Evolutionary conservation across 2,329 filamentous ascomycete species (phyloP), one percentile per base, ranked within the genome.

Genomic region (Arthrobotrys pseudoclavata): DNA sequence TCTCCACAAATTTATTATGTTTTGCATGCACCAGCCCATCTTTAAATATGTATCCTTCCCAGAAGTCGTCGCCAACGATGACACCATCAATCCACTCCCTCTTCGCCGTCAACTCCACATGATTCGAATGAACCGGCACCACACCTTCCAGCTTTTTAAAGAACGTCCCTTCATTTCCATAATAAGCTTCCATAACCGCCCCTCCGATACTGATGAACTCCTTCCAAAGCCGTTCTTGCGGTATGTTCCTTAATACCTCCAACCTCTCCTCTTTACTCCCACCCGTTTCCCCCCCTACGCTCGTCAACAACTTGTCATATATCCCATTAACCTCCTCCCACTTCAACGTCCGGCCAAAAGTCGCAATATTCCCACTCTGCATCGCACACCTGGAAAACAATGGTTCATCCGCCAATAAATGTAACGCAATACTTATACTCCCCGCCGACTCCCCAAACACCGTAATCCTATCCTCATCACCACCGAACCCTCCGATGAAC

Each of bases 21-120:
- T 69, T 64, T 3, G 52, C 53, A 20, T 76, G 31, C 4, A 42
- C 47, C 20, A 76, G 48, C 2, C 61, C 55, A 7, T 79, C 74
- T 9, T 34, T 55, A 18, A 80, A 74, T 12, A 76, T 53, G 45
- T 78, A 76, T 3, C 80, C 80, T 48, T 81, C 79, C 61, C 75
- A 81, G 52, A 80, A 80, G 26, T 79, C 74, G 48, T 80, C 80
- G 31, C 80, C 80, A 18, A 81, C 69, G 26, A 80, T 78, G 47
- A 79, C 45, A 31, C 69, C 71, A 24, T 76, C 71, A 34, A 79
- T n/a, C 76, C 76, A 79, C 0, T 57, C 31, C 18, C 72, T 69
- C 40, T 52, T 50, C 2, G 72, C 64, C 24, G 72, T 66, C 20
- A 76, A 18, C 4, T 34, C 47, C 2, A 67, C 63, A 62, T 76